phyloP scores from a whole-genome alignment of 2,329 filamentous ascomycete genomes.

The Ascochyta clinopodiicola region DNA sequence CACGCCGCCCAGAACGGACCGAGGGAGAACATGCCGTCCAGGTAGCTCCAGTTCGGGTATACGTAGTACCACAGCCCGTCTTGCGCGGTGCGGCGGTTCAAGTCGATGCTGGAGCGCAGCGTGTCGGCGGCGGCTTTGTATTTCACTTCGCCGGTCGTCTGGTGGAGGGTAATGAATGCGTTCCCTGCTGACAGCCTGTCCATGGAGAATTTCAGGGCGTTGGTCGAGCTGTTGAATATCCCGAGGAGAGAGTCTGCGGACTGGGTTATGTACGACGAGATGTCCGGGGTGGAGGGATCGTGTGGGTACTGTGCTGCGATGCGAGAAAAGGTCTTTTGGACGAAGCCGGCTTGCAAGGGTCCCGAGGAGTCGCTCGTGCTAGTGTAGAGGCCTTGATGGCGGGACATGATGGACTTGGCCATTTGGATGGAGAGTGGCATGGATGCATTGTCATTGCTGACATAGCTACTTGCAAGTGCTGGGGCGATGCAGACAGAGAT shows the following conservation, averaged over 20 bases:
- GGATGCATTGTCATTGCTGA: no score
- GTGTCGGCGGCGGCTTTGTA: slow-evolving; percentile 15
- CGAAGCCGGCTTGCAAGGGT: slow-evolving; percentile 41
- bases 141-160: slow-evolving; percentile 19
- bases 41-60: slow-evolving; percentile 61
- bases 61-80: slow-evolving; percentile 47
- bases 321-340: slow-evolving; percentile 41
- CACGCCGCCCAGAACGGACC: slow-evolving; percentile 52
- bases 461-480: background rate
- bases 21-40: slow-evolving; percentile 61
- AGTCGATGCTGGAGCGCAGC: slow-evolving; percentile 33
- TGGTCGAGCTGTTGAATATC: background rate
- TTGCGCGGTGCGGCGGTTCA: slow-evolving; percentile 38
- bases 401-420: slow-evolving; percentile 41
- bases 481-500: background rate
- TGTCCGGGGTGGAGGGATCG: background rate
- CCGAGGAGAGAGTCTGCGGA: slow-evolving; percentile 2
- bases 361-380: slow-evolving; percentile 25
- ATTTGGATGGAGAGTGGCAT: slow-evolving; percentile 24
- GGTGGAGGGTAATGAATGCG: slow-evolving; percentile 27
- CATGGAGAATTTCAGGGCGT: slow-evolving; percentile 21
- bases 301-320: slow-evolving; percentile 21
- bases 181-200: slow-evolving; percentile 44
- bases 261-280: background rate
- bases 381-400: slow-evolving; percentile 40